These are phyloP conservation scores for Yamadazyma sp. DNA, from an alignment of 1,139 yeast species.

Conservation along the genomic window DNA sequence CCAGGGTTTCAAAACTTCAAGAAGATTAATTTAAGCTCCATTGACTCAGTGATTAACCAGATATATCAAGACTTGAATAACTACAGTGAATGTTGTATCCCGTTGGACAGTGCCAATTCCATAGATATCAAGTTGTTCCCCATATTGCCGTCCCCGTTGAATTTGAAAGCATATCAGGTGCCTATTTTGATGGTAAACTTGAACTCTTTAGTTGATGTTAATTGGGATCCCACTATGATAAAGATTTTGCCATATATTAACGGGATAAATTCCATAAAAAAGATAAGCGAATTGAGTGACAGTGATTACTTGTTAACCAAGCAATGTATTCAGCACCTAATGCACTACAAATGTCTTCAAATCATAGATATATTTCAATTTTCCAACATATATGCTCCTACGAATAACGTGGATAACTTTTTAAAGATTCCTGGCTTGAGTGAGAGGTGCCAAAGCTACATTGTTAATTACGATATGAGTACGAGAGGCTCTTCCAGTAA, in stretches of 20 bases:
- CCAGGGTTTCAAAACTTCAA: constrained; percentile 46
- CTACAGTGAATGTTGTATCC: constrained; percentile 93
- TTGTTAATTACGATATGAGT: constrained; percentile 34
- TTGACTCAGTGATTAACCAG: constrained; percentile 82
- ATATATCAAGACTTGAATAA: constrained; percentile 89
- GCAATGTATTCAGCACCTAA: constrained; percentile 86
- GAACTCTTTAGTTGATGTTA: constrained; percentile 71
- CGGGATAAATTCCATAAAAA: constrained; percentile 80
- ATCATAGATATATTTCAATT: constrained; percentile 88
- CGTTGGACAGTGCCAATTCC: constrained; percentile 85
- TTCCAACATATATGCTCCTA: constrained; percentile 83
- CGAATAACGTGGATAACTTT: constrained; percentile 71
- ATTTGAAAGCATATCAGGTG: constrained; percentile 72
- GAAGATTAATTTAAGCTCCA: constrained; percentile 53
- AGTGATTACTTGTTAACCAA: constrained; percentile 78
- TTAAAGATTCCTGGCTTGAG: constrained; percentile 65
- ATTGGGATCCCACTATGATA: constrained; percentile 97
- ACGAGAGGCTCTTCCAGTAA: neutral
- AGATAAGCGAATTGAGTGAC: constrained; percentile 76
- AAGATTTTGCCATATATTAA: constrained; percentile 82
- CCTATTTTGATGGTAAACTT: constrained; percentile 83
- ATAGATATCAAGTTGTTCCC: constrained; percentile 93
- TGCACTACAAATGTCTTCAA: constrained; percentile 84
- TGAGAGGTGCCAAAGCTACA: constrained; percentile 84
- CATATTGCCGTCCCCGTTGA: constrained; percentile 79